Conservation (phyloP, 257 asterid species). For the Penstemon barbatus region DNA sequence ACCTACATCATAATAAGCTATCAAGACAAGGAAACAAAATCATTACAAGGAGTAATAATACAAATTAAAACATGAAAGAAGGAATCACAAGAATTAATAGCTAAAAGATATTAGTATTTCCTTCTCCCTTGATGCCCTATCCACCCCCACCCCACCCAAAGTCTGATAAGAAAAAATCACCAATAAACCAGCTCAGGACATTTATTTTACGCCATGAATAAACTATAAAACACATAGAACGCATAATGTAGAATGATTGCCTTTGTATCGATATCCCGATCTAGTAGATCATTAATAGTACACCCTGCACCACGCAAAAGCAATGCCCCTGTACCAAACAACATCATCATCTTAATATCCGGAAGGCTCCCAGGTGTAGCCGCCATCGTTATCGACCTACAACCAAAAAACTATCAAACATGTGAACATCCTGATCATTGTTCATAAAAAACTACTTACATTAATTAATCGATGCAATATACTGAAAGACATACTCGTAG, state of each 20-base stretch:
- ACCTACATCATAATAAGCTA: constrained; percentile 70
- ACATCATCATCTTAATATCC: constrained; percentile 74
- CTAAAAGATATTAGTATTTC: constrained; percentile 9
- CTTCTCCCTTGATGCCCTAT: not conserved
- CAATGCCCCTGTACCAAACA: constrained; percentile 88
- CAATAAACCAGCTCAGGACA: constrained; percentile 13
- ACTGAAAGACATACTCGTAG: no score
- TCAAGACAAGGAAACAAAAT: constrained; percentile 31
- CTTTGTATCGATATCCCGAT: constrained; percentile 86
- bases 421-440: constrained; percentile 19
- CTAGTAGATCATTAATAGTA: constrained; percentile 84
- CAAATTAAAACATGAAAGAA: constrained; percentile 18
- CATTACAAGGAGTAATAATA: constrained; percentile 19
- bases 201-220: constrained; percentile 1
- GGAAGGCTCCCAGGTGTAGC: constrained; percentile 82
- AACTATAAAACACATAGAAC: constrained; percentile 8
- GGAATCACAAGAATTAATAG: constrained; percentile 7
- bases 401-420: constrained; percentile 25
- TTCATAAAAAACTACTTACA: not conserved
- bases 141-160: not conserved
- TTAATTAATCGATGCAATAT: no score
- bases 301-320: constrained; percentile 95
- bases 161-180: not conserved
- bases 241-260: constrained; percentile 32
- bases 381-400: constrained; percentile 88